Evolutionary conservation across 1,284 basidiomycete genomes (phyloP), one percentile per base, ranked within the genome.

Genomic region (Microbotryum violaceum): DNA sequence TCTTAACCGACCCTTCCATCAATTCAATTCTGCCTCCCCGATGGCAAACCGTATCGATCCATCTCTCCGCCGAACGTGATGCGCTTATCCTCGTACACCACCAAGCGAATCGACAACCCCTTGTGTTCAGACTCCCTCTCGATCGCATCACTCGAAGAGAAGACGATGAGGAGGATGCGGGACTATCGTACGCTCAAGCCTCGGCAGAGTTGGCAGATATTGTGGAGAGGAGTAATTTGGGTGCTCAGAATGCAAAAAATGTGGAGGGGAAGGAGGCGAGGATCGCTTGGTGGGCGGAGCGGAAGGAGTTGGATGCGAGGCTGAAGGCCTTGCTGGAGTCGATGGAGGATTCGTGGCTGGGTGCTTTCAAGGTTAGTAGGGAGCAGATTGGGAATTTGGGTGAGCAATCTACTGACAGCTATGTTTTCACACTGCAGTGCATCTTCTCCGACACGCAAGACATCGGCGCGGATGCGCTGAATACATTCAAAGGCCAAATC

Each of bases 331-430:
- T 99, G 10, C 76, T 97, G 31, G 83, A 84, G 64, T 88, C 85
- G 65, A 86, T 99, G 45, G 94, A 98, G 74, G 91, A 89, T 71
- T 91, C 88, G 70, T 98, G 96, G 96, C 80, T 99, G 4, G 94
- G 96, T 2, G 91, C 87, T 25, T 97, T 97, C 83, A 97, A 97
- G 83, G 91, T 90, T 55, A 45, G 78, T 73, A 3, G 6, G 42
- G n/a, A 5, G 21, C 62, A 37, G 18, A 23, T 4, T 9, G 27
- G 49, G 59, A 44, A 14, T 42, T n/a, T 23, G 23, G 29, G 62
- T 88, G 88, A 87, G 87, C 0, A 85, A 91, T 6, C 52, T 49
- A 47, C 21, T 25, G 44, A 23, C 21, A 6, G 12, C 12, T 14
- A 42, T 42, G 37, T 42, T 7, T 42, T 6, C 16, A 42, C 12